Conservation (phyloP, 1,139 yeast species). For the Protomyces inouyei region DNA sequence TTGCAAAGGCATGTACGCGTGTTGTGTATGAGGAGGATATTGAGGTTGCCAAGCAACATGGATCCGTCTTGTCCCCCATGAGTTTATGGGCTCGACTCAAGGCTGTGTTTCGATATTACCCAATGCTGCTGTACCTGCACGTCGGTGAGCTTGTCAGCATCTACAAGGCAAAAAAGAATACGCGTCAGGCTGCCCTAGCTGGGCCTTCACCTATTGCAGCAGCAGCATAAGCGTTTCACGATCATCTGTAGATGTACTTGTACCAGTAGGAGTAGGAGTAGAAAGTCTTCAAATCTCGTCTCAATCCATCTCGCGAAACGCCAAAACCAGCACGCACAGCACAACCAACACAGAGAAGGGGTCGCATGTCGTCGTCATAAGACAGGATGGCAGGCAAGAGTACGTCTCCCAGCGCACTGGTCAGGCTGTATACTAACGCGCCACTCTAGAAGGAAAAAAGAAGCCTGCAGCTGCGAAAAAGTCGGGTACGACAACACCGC, state of each 20-base stretch:
- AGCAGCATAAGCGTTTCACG: not conserved
- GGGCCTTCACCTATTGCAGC: not conserved
- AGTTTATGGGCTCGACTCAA: not conserved
- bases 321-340: not conserved
- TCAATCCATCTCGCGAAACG: too few relatives aligned
- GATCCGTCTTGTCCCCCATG: not conserved
- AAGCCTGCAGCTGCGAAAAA: not conserved
- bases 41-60: conserved; percentile 25
- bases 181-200: too few relatives aligned
- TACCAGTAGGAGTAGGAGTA: too few relatives aligned
- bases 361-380: not conserved
- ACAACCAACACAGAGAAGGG: not conserved
- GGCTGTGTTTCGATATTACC: conserved; percentile 20
- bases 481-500: not conserved
- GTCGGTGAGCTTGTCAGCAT: conserved; percentile 9
- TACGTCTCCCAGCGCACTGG: not conserved
- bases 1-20: conserved; percentile 84
- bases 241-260: too few relatives aligned
- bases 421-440: not conserved
- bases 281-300: too few relatives aligned
- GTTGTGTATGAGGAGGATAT: conserved; percentile 61
- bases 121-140: conserved; percentile 9
- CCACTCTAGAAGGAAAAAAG: not conserved
- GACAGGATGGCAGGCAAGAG: not conserved
- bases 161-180: not conserved